A percentile compares a stretch with the other conserved stretches of the same genome.
These are phyloP conservation scores for Arxiozyma telluris DNA, from an alignment of 1,139 yeast genomes.

Conservation along the genomic window DNA sequence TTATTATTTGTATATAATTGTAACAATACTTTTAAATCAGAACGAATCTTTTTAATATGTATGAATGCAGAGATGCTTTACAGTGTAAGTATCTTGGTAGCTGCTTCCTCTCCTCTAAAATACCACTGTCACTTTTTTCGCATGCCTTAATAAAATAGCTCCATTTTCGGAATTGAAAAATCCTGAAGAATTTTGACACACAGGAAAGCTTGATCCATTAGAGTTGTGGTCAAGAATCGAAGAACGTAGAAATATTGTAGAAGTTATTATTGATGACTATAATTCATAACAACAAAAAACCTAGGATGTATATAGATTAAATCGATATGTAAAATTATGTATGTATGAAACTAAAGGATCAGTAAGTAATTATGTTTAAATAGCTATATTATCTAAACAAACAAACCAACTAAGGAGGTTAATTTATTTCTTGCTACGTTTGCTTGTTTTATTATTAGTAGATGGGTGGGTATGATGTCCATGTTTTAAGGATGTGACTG, in stretches of 20 bases:
- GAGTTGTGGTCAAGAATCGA: neutral
- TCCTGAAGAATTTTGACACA: neutral
- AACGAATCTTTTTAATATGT: too few species aligned
- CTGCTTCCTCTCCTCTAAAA: neutral
- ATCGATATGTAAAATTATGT: neutral
- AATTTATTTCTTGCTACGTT: conserved; percentile 7
- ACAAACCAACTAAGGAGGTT: too few species aligned
- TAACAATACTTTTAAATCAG: neutral
- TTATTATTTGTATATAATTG: neutral
- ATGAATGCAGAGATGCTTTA: neutral
- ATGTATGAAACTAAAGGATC: neutral
- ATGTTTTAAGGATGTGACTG: conserved; percentile 1
- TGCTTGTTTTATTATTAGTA: conserved; percentile 5
- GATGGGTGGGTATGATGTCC: neutral
- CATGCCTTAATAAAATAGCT: neutral
- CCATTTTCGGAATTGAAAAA: neutral
- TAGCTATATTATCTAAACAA: neutral
- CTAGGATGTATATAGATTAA: neutral
- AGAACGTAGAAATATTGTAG: too few species aligned
- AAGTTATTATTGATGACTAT: too few species aligned
- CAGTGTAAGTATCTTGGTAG: neutral
- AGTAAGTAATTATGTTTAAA: neutral
- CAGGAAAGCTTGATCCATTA: too few species aligned
- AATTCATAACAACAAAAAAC: neutral
- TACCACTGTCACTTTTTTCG: neutral